phyloP scores from a whole-genome alignment of 148 eudicot species.

The Heliosperma pusillum region DNA sequence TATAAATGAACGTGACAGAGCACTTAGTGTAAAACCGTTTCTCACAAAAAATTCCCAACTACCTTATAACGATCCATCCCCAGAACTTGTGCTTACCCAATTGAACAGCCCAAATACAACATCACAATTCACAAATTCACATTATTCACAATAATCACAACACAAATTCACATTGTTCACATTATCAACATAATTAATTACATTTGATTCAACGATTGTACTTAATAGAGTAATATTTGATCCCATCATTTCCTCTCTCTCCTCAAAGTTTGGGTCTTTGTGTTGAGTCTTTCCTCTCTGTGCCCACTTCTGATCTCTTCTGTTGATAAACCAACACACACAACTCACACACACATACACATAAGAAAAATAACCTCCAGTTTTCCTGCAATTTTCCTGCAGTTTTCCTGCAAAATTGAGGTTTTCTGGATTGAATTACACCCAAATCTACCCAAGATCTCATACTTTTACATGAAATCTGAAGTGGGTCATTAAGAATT shows the following conservation, averaged over 20 bases:
- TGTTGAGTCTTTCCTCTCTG: not conserved
- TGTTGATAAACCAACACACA: conserved; percentile 13
- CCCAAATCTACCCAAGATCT: conserved; percentile 19
- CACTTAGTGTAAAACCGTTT: too few relatives aligned
- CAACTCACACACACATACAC: too few relatives aligned
- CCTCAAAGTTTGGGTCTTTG: conserved; percentile 17
- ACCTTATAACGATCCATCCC: not conserved
- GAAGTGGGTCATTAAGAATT: conserved; percentile 12
- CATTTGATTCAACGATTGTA: too few relatives aligned
- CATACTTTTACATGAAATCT: conserved; percentile 12
- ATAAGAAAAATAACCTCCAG: not conserved
- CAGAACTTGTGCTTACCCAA: not conserved
- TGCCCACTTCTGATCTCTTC: conserved; percentile 15
- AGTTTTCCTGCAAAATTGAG: not conserved
- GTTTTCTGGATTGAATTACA: not conserved
- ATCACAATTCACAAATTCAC: not conserved
- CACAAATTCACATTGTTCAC: not conserved
- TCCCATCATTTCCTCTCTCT: not conserved
- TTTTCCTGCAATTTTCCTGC: not conserved
- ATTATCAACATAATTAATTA: too few relatives aligned
- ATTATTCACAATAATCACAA: not conserved
- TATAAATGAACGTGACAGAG: too few relatives aligned
- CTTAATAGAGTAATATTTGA: not conserved
- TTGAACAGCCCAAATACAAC: not conserved
- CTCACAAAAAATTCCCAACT: too few relatives aligned